phyloP scores from a whole-genome alignment of 345 rosid genomes.

The Noccaea bulbosa region DNA sequence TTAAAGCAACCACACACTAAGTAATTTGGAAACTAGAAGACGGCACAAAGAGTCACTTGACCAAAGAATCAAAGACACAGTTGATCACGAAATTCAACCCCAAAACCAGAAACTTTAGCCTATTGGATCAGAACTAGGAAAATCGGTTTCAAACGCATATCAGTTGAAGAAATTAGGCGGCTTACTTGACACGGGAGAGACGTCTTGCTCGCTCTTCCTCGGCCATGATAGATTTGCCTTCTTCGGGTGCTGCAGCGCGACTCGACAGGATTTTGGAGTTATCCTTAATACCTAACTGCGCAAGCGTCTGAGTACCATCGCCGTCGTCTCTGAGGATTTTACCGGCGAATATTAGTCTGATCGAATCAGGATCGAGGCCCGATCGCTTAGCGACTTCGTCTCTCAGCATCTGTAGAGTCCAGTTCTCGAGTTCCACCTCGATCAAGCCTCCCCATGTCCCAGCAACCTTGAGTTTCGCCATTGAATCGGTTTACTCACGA shows the following conservation, averaged over 20 bases:
- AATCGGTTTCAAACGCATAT: background rate
- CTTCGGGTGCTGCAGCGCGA: slow-evolving; percentile 59
- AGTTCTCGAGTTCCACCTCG: slow-evolving; percentile 74
- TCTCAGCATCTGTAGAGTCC: slow-evolving; percentile 80
- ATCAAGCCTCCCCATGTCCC: slow-evolving; percentile 83
- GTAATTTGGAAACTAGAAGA: too few species aligned
- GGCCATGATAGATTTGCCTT: slow-evolving; percentile 68
- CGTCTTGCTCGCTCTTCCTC: slow-evolving; percentile 80
- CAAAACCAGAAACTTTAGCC: background rate
- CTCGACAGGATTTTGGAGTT: slow-evolving; percentile 77
- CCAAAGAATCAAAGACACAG: background rate
- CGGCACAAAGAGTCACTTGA: background rate
- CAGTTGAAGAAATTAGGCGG: background rate
- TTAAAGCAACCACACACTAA: too few species aligned
- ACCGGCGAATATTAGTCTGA: slow-evolving; percentile 82
- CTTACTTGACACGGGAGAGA: slow-evolving; percentile 79
- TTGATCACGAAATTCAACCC: too few species aligned
- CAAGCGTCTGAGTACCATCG: slow-evolving; percentile 51
- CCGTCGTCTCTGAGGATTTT: slow-evolving; percentile 73
- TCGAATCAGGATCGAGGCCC: slow-evolving; percentile 50
- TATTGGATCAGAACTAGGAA: background rate
- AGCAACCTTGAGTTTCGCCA: slow-evolving; percentile 86
- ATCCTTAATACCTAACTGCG: slow-evolving; percentile 65
- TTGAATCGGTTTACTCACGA: slow-evolving; percentile 12
- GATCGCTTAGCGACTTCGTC: slow-evolving; percentile 80